phyloP scores from a whole-genome alignment of 2,329 filamentous ascomycete genomes.

The Raffaelea deltoideospora region DNA sequence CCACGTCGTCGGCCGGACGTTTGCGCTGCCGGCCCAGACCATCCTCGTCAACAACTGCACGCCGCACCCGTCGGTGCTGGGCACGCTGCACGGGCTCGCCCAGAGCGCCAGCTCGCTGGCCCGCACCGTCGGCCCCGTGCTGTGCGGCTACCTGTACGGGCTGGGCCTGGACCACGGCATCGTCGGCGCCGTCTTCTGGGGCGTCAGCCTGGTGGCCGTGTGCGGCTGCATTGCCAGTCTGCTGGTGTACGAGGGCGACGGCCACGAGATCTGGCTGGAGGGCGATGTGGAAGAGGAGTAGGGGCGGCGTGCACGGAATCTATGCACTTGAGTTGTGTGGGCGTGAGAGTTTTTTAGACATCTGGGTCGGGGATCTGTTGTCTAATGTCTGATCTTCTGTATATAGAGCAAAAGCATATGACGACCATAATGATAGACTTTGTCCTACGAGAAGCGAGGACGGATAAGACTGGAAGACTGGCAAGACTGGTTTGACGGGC shows the following conservation, averaged over 20 bases:
- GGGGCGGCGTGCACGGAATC: too few species aligned
- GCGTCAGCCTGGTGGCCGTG: slow-evolving; percentile 31
- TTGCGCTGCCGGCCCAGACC: slow-evolving; percentile 43
- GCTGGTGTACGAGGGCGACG: slow-evolving; percentile 41
- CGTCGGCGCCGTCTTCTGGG: slow-evolving; percentile 45
- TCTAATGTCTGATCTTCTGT: too few species aligned
- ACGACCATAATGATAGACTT: too few species aligned
- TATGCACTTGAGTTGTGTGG: not conserved
- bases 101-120: slow-evolving; percentile 45
- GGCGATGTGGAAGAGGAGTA: slow-evolving; percentile 38
- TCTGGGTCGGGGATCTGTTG: too few species aligned
- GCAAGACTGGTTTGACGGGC: too few species aligned
- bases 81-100: slow-evolving; percentile 39
- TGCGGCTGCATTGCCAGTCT: slow-evolving; percentile 34
- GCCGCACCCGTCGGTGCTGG: slow-evolving; percentile 39
- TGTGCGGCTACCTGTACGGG: slow-evolving; percentile 47
- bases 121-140: slow-evolving; percentile 42
- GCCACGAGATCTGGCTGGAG: slow-evolving; percentile 49
- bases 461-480: too few species aligned
- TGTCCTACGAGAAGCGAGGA: too few species aligned
- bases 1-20: slow-evolving; percentile 60
- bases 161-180: slow-evolving; percentile 38
- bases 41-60: slow-evolving; percentile 47
- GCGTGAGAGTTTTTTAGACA: too few species aligned
- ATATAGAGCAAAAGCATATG: too few species aligned